phyloP scores from a whole-genome alignment of 225 moss, liverwort and hornwort genomes.

The Marchantia polymorpha region DNA sequence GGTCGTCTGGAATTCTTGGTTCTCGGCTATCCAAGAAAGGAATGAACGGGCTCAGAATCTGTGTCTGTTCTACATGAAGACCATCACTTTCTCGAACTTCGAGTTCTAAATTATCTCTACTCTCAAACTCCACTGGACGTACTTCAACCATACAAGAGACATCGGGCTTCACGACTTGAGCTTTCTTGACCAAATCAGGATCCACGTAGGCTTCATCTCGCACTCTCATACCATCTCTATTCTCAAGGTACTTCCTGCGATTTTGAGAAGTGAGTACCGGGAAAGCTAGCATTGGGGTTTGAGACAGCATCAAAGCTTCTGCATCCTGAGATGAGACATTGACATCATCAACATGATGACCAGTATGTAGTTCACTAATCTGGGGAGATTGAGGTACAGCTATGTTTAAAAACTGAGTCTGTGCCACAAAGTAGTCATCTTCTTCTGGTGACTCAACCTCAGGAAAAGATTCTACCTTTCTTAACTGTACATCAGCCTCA shows the following conservation, averaged over 20 bases:
- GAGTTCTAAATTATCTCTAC: background rate
- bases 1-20: background rate
- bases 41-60: background rate
- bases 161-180: slow-evolving; percentile 16
- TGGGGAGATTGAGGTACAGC: background rate
- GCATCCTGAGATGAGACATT: background rate
- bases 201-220: background rate
- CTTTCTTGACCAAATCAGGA: background rate
- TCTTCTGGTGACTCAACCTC: background rate
- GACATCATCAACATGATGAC: background rate
- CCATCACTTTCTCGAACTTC: background rate
- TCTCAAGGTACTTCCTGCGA: background rate
- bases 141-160: slow-evolving; percentile 1
- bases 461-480: background rate
- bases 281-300: background rate
- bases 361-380: background rate
- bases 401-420: slow-evolving; percentile 3
- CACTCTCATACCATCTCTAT: background rate
- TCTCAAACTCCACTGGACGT: background rate
- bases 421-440: background rate
- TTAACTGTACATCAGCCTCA: background rate
- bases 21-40: slow-evolving; percentile 11
- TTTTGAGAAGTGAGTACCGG: background rate
- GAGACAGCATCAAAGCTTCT: background rate
- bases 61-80: background rate